Base-by-base conservation (phyloP, 768 basidiomycete genomes). In the Serendipita indica region DNA sequence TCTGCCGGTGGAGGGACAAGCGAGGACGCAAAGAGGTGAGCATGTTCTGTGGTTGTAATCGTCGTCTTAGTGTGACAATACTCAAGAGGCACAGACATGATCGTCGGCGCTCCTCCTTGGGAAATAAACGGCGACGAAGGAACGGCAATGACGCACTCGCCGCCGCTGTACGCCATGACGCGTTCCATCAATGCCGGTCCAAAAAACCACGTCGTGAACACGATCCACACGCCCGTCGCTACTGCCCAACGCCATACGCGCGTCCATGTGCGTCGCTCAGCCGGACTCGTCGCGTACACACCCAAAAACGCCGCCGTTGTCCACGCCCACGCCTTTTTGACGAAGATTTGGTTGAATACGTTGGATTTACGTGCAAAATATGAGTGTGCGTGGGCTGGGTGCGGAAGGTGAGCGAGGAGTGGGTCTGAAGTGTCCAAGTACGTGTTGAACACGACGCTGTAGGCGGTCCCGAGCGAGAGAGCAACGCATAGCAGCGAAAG, bases 291-390 rank as follows among this genome's bases (percentile, higher is more conserved):
- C 54, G 75, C 28, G 75, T 78, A 84, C 25, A 77, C 72, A 58
- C 77, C 64, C 58, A 82, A 65, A 65, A 88, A 89, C 0, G 78
- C 74, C 33, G 73, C 74, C 4, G 87, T 76, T 1, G 91, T 92
- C 91, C 92, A 96, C 0, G 72, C 89, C 92, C 94, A 96, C 22
- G 85, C 81, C 57, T 79, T 75, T 72, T 98, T 98, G 67, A 93
- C 89, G 71, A 94, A 93, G 64, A 79, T 72, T 60, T 83, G 76
- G 66, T 97, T 98, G 67, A 98, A 75, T 1, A 77, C 52, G 67
- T 92, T 97, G 63, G 76, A 70, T 69, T 93, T 93, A 64, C 73
- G 76, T 10, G 92, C 90, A 65, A 89, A 90, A 70, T 82, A 84
- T 68, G 86, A 74, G 0, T 81, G 70, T 10, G 68, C 59, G 59